Conservation (phyloP, 164 flowering plant species). For the Annona cherimola region DNA sequence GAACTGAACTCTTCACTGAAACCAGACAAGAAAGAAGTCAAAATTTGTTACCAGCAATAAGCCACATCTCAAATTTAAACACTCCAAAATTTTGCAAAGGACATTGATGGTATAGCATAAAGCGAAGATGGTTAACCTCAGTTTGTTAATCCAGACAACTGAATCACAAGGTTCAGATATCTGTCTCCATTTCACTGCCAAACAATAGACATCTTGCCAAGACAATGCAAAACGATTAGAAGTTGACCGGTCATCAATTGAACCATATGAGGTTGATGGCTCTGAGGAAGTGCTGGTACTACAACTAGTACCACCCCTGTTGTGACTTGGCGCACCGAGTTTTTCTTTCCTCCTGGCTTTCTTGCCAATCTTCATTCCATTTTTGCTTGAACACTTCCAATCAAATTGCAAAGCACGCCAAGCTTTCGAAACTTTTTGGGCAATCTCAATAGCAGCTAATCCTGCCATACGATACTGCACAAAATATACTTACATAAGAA, state of each 20-base stretch:
- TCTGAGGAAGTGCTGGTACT: constrained; percentile 77
- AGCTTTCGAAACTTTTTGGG: constrained; percentile 89
- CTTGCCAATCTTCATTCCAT: constrained; percentile 50
- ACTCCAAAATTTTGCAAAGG: neutral
- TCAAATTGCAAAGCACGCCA: constrained; percentile 86
- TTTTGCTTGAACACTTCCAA: constrained; percentile 65
- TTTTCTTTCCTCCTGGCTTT: constrained; percentile 63
- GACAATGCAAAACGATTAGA: constrained; percentile 44
- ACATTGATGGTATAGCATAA: neutral
- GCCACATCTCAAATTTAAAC: neutral
- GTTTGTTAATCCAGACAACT: constrained; percentile 89
- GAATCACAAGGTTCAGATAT: constrained; percentile 99
- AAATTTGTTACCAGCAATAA: neutral
- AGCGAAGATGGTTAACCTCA: constrained; percentile 52
- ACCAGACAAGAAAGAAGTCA: constrained; percentile 9
- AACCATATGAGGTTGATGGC: constrained; percentile 47
- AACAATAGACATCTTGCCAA: constrained; percentile 78
- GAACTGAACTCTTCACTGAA: constrained; percentile 85
- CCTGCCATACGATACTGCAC: constrained; percentile 99
- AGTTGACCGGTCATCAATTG: constrained; percentile 52
- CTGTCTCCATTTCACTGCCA: constrained; percentile 98
- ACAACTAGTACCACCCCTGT: constrained; percentile 92
- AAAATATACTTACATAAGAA: constrained; percentile 10
- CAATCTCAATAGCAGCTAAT: constrained; percentile 93
- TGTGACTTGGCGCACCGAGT: constrained; percentile 47